Percentiles rank a stretch among this genome's conserved stretches.
Conservation (phyloP, 2,329 filamentous ascomycete genomes). For the Epichloe gansuensis region DNA sequence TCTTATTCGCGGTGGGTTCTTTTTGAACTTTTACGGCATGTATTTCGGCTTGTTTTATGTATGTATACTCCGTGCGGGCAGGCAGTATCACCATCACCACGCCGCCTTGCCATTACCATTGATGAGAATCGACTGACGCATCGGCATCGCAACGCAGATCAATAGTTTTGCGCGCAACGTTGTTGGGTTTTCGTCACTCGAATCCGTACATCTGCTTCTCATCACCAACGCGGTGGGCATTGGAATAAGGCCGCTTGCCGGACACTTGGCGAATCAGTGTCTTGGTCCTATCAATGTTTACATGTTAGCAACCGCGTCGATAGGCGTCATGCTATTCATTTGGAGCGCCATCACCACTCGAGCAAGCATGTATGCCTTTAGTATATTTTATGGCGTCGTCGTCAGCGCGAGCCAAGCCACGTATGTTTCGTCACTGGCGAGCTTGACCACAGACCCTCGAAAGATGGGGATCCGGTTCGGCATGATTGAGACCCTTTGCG, state of each 20-base stretch:
- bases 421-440: constrained; percentile 1
- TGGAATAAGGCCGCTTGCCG: constrained; percentile 38
- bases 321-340: constrained; percentile 36
- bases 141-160: not conserved
- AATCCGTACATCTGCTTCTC: constrained; percentile 42
- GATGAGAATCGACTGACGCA: not conserved
- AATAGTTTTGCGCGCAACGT: constrained; percentile 31
- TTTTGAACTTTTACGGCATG: constrained; percentile 30
- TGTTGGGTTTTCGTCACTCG: constrained; percentile 32
- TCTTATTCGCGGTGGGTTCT: constrained; percentile 38
- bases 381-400: constrained; percentile 30
- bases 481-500: constrained; percentile 30
- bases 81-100: no score
- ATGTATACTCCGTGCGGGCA: constrained; percentile 4
- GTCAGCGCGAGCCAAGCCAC: constrained; percentile 19
- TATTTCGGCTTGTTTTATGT: constrained; percentile 31
- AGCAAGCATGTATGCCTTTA: constrained; percentile 31
- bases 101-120: not conserved
- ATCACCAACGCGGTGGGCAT: constrained; percentile 46
- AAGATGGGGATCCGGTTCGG: constrained; percentile 35
- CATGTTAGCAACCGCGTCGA: constrained; percentile 32
- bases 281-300: constrained; percentile 44
- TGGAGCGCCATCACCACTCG: constrained; percentile 41
- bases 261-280: constrained; percentile 37
- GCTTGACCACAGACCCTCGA: constrained; percentile 27